Evolutionary conservation across 257 asterid species (phyloP), one percentile per base, ranked within the genome.

Genomic region (Petunia secreta): DNA sequence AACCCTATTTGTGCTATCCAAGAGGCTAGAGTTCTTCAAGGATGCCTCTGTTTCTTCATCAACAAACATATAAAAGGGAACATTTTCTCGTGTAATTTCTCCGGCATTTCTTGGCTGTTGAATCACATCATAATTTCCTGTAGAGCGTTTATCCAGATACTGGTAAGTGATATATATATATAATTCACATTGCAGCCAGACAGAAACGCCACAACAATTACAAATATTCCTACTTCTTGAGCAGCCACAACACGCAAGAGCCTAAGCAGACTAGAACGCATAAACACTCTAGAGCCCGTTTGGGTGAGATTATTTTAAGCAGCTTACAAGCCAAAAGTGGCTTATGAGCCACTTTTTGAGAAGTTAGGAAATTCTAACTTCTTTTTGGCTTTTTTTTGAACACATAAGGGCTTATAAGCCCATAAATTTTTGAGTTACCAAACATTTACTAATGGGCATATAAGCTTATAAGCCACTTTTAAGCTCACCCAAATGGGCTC

Each of bases 21-120:
- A 82, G 67, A 86, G 81, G 84, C 91, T 90, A 60, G 86, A 84
- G 48, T 92, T 94, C 85, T 84, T 91, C 92, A 96, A 84, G 79
- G 83, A 94, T 11, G 87, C 82, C 88, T 92, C 97, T 25, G 99
- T 96, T 87, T 89, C 97, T 88, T 94, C 97, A 90, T 96, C 99
- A 82, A 96, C 84, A 83, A 96, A 91, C 99, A 92, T 94, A 84
- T 87, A 94, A 83, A 96, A 94, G 4, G 94, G 98, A 82, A 92
- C 85, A 59, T 87, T 88, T 78, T 74, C 81, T 80, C 84, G 84
- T 50, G 98, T 85, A 69, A 82, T 75, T 83, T 87, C 91, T 85
- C 98, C 89, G 71, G 91, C 81, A 79, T 90, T 89, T 80, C 41
- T 88, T 57, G 99, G 98, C 87, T 95, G 95, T 83, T 93, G 97